These are phyloP conservation scores for Rhinocladiella mackenziei DNA, from an alignment of 2,329 filamentous ascomycete species.

Conservation along the genomic window DNA sequence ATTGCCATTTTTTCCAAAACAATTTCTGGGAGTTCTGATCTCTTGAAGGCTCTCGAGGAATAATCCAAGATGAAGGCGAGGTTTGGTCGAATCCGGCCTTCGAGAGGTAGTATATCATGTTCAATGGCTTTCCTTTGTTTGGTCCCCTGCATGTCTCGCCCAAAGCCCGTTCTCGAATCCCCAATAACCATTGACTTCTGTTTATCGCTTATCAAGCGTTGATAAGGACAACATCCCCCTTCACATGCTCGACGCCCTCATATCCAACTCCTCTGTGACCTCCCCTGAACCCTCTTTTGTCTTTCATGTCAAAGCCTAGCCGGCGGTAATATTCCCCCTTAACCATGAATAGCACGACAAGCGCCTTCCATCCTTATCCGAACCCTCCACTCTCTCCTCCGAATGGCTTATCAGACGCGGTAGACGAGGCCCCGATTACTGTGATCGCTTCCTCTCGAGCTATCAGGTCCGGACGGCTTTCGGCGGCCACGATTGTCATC, in stretches of 20 bases:
- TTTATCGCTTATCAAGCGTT: conserved; percentile 22
- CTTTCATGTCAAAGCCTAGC: conserved; percentile 8
- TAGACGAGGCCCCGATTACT: conserved; percentile 51
- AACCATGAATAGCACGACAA: conserved; percentile 21
- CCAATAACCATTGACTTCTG: no score
- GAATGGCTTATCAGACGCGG: conserved; percentile 20
- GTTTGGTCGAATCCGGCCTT: conserved; percentile 4
- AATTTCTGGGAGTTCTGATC: not conserved
- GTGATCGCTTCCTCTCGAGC: conserved; percentile 82
- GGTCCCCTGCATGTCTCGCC: conserved; percentile 3
- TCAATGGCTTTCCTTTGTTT: conserved; percentile 6
- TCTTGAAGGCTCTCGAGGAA: conserved; percentile 4
- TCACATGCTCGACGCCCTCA: conserved; percentile 21
- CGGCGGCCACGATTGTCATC: conserved; percentile 77
- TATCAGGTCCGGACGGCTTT: conserved; percentile 71
- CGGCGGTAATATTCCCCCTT: conserved; percentile 9
- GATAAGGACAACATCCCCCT: conserved; percentile 23
- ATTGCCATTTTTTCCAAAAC: conserved; percentile 1
- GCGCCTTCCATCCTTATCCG: conserved; percentile 24
- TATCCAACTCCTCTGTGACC: conserved; percentile 7
- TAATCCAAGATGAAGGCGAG: conserved; percentile 5
- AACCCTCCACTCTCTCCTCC: conserved; percentile 28
- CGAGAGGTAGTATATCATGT: conserved; percentile 6
- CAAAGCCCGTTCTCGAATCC: conserved; percentile 7
- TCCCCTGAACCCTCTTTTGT: conserved; percentile 2